Conservation (phyloP, 768 basidiomycete genomes). For the Guyanaporus albipodus region DNA sequence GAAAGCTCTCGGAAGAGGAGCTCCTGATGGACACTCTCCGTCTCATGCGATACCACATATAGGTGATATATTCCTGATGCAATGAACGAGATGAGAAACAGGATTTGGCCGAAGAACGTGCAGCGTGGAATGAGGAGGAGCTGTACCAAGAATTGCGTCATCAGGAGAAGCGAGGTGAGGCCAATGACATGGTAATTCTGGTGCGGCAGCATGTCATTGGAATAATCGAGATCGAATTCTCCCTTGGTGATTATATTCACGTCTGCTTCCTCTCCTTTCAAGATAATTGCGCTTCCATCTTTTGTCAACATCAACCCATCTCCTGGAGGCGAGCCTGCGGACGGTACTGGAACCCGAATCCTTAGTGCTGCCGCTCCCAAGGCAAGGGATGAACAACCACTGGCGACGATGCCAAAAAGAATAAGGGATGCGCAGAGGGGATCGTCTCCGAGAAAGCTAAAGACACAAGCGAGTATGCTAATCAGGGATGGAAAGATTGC, state of each 20-base stretch:
- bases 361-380: constrained; percentile 26
- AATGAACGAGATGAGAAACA: constrained; percentile 26
- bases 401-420: constrained; percentile 29
- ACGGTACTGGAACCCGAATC: constrained; percentile 23
- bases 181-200: constrained; percentile 15
- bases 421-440: constrained; percentile 29
- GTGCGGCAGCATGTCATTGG: constrained; percentile 2
- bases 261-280: constrained; percentile 27
- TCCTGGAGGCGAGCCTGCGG: constrained; percentile 23
- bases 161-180: constrained; percentile 24
- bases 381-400: constrained; percentile 27
- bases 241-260: constrained; percentile 32
- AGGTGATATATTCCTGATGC: constrained; percentile 33
- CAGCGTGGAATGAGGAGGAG: constrained; percentile 30
- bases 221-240: constrained; percentile 28
- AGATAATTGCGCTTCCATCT: constrained; percentile 21
- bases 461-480: constrained; percentile 19
- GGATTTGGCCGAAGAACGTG: constrained; percentile 32
- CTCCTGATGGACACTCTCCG: constrained; percentile 13
- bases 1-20: constrained; percentile 16
- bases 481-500: constrained; percentile 23
- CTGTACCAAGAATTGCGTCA: constrained; percentile 29
- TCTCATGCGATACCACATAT: constrained; percentile 31
- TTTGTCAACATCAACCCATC: constrained; percentile 27
- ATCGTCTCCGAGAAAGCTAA: constrained; percentile 22